A percentile compares a stretch with the other conserved stretches of the same genome.
Conservation (phyloP, 331 rosid species). For the Saraca asoca region DNA sequence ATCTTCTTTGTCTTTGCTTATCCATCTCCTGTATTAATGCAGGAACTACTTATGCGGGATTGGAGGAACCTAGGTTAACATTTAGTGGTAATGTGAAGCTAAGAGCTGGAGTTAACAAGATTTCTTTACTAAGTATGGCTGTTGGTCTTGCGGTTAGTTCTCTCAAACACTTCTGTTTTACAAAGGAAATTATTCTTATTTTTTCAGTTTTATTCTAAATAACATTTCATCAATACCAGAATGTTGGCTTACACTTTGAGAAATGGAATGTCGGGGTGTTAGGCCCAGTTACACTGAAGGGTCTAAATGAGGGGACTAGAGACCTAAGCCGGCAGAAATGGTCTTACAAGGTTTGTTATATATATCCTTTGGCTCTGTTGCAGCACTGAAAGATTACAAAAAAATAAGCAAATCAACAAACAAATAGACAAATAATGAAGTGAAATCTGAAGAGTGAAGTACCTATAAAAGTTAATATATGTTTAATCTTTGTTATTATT, state of each 20-base stretch:
- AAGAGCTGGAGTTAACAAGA: slow-evolving; percentile 74
- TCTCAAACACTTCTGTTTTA: background rate
- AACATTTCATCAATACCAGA: slow-evolving; percentile 54
- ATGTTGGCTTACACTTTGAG: slow-evolving; percentile 85
- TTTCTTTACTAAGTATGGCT: slow-evolving; percentile 75
- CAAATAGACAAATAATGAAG: too few species aligned
- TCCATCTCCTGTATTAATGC: slow-evolving; percentile 34
- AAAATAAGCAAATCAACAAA: background rate
- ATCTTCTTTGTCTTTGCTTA: slow-evolving; percentile 23
- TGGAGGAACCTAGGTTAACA: slow-evolving; percentile 65
- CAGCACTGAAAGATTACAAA: background rate
- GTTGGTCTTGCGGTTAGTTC: slow-evolving; percentile 92
- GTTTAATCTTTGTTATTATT: background rate
- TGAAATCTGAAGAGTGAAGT: too few species aligned
- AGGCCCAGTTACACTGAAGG: slow-evolving; percentile 83
- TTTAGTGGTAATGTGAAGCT: slow-evolving; percentile 60
- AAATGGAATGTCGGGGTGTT: slow-evolving; percentile 90
- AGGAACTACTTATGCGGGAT: slow-evolving; percentile 73
- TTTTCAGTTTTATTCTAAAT: slow-evolving; percentile 11
- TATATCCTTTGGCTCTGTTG: background rate
- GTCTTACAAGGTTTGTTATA: slow-evolving; percentile 83
- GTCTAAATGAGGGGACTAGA: slow-evolving; percentile 82
- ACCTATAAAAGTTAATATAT: too few species aligned
- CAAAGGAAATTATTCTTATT: slow-evolving; percentile 2
- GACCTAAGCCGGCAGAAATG: slow-evolving; percentile 83